Conservation (phyloP, 352 stramenopile genomes). For the Phytophthora multivora region DNA sequence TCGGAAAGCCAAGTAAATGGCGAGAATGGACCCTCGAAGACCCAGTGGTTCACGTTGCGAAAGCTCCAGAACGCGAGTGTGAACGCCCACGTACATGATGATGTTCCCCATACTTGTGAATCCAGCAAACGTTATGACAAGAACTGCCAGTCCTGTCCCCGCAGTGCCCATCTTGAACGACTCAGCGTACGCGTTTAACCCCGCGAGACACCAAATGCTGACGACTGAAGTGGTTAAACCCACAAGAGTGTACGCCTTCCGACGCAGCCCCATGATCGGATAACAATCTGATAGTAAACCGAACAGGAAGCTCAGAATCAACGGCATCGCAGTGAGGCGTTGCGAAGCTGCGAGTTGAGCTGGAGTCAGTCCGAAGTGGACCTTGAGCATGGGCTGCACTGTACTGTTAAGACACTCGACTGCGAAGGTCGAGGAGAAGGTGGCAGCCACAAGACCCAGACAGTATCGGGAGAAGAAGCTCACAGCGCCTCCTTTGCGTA, state of each 20-base stretch:
- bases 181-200: constrained; percentile 29
- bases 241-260: constrained; percentile 82
- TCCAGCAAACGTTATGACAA: constrained; percentile 29
- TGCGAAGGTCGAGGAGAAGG: constrained; percentile 46
- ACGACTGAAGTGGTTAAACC: constrained; percentile 40
- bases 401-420: constrained; percentile 30
- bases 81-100: constrained; percentile 39
- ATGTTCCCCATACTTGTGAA: constrained; percentile 36
- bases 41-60: constrained; percentile 48
- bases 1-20: constrained; percentile 46
- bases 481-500: constrained; percentile 47
- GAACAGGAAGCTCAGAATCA: constrained; percentile 78
- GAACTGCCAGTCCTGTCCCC: constrained; percentile 14
- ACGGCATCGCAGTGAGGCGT: constrained; percentile 58
- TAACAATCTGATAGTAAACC: constrained; percentile 80
- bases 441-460: constrained; percentile 43
- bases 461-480: constrained; percentile 44
- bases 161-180: constrained; percentile 5
- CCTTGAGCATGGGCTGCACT: constrained; percentile 34
- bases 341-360: constrained; percentile 27
- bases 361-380: constrained; percentile 30
- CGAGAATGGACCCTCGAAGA: constrained; percentile 39
- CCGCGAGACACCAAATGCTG: constrained; percentile 39
- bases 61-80: constrained; percentile 51
- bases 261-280: constrained; percentile 76